Base-by-base conservation (phyloP, 108 stramenopile genomes). In the Mediolabrus comicus region DNA sequence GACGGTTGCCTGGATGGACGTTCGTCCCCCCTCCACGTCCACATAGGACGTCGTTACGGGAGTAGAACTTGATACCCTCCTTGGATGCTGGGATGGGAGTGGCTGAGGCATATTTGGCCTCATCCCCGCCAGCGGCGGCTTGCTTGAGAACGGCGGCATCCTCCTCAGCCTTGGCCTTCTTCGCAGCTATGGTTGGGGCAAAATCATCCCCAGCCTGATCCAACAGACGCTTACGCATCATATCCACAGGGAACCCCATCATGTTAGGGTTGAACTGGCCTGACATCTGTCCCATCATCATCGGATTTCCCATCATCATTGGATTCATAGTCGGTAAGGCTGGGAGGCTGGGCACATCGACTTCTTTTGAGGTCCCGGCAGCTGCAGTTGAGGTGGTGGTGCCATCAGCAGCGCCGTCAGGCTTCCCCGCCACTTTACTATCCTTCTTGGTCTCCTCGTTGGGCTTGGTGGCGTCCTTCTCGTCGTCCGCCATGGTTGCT, bases 21-120 rank as follows among this genome's bases (percentile, higher is more conserved):
- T 92, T 92, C 9, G 92, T 90, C 27, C 83, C 80, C 5, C 91
- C 91, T 1, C 92, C 92, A 8, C 92, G 86, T 24, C 92, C 92
- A 41, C 84, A 85, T 10, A 92, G 78, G 17, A 93, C 89, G 62
- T 93, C 92, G 64, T 88, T 82, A 36, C 53, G 63, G n/a, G 67
- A 58, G 56, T 85, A 87, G 60, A 69, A 71, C 16, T 63, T 69
- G 43, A 81, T 72, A 2, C 87, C 87, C 59, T 83, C 81, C 33
- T 67, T 62, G 57, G 74, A 72, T 19, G 86, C 67, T 4, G 41
- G 63, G 16, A 84, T 46, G 6, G 64, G 74, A 1, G 53, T 0
- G 10, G 38, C n/a, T n/a, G n/a, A n/a, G n/a, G 9, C 51, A 14
- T 33, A 10, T 30, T 27, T 10, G 11, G 9, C 30, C 9, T 60